Evolutionary conservation across 306 rosid genomes (phyloP), one percentile per base, ranked within the genome.

Genomic region (Citrullus amarus): DNA sequence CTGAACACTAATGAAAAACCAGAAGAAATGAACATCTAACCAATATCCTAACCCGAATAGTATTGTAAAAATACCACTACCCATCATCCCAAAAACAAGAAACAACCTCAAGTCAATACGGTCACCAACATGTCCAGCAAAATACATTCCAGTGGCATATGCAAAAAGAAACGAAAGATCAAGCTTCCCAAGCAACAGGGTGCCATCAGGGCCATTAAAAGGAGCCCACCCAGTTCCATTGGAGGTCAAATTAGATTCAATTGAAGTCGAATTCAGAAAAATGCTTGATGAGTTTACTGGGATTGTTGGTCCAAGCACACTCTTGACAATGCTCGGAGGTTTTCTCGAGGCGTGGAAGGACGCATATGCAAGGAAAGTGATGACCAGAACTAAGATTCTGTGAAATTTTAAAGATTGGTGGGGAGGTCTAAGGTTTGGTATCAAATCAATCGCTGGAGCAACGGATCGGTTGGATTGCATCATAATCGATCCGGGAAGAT

Each of bases 271-370:
- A 86, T 85, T 87, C 58, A 81, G 72, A 70, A 79, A 78, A 54
- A 78, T 50, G 36, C 79, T 77, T 58, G 96, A 66, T 17, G 86
- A 79, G 25, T 91, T 89, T 22, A 86, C 77, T 80, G 77, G 80
- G 25, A 84, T 22, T n/a, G 87, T 79, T 61, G 97, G 96, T 18
- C 97, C 93, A 38, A 93, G 87, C 62, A 91, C 97, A 79, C 98
- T 93, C 87, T 93, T 93, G 59, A 93, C 98, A 78, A 93, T 93
- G 85, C 97, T 93, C 9, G 97, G 91, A 61, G 98, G 96, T 76
- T 93, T 93, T 71, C 97, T 85, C 48, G 98, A 90, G 39, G 97
- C 98, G 56, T 93, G 98, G 67, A 93, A 93, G 34, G 98, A 90
- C 63, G 93, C 92, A 79, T 90, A 93, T 25, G 97, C 96, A 44